phyloP scores from a whole-genome alignment of 441 rosid genomes.

The Gossypium trilobum region DNA sequence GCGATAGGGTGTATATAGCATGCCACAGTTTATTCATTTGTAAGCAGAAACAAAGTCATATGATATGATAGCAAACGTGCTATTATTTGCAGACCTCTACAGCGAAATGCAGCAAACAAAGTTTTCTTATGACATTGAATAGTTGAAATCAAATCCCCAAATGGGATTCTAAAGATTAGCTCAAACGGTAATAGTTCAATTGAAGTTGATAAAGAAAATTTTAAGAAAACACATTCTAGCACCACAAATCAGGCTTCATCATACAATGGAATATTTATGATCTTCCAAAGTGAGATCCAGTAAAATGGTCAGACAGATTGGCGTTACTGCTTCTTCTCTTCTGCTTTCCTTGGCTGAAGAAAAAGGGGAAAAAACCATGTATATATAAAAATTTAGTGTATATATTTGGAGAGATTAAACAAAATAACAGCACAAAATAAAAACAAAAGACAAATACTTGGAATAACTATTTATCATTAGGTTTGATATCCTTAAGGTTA shows the following conservation, averaged over 20 bases:
- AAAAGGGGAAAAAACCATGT: neutral
- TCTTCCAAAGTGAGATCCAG: neutral
- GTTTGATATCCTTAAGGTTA: neutral
- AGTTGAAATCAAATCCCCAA: neutral
- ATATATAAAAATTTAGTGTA: neutral
- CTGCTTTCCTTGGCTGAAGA: conserved; percentile 61
- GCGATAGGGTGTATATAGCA: neutral
- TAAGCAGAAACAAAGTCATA: neutral
- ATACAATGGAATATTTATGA: neutral
- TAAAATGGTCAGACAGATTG: neutral
- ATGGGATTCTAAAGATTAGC: neutral
- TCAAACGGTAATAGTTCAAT: neutral
- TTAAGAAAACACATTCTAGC: neutral
- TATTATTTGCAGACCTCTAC: neutral
- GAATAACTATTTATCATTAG: neutral
- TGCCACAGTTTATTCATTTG: neutral
- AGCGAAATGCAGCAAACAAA: neutral
- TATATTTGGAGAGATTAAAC: neutral
- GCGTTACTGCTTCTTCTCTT: conserved; percentile 47
- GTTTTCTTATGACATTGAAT: neutral
- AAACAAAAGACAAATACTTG: neutral
- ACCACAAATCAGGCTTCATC: neutral
- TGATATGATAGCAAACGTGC: neutral
- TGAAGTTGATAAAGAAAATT: neutral
- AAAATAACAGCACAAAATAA: neutral